These are phyloP conservation scores for Gnomoniopsis smithogilvyi DNA, from an alignment of 2,329 filamentous ascomycete genomes.

Conservation along the genomic window DNA sequence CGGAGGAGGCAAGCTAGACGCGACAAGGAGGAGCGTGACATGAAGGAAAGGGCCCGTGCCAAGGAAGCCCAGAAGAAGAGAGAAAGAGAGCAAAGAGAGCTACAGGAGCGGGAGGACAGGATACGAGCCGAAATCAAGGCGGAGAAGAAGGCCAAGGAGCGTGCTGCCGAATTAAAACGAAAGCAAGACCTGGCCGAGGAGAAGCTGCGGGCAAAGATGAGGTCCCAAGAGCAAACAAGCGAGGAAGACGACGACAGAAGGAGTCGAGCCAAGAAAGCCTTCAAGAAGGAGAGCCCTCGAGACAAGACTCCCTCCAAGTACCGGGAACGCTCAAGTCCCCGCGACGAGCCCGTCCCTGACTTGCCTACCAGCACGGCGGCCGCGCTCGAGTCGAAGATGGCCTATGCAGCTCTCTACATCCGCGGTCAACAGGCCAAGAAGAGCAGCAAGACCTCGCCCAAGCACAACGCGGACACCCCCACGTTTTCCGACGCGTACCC, in stretches of 20 bases:
- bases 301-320: constrained; percentile 19
- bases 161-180: constrained; percentile 20
- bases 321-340: constrained; percentile 11
- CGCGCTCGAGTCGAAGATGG: constrained; percentile 10
- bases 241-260: constrained; percentile 26
- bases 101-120: constrained; percentile 1
- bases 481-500: constrained; percentile 18
- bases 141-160: constrained; percentile 20
- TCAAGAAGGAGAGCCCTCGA: constrained; percentile 27
- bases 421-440: constrained; percentile 1
- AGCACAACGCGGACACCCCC: constrained; percentile 4
- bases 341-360: constrained; percentile 1
- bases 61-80: constrained; percentile 14
- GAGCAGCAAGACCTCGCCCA: constrained; percentile 17
- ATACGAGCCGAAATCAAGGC: background rate
- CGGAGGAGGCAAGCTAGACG: constrained; percentile 25
- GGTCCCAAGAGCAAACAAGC: constrained; percentile 24
- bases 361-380: constrained; percentile 11
- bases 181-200: constrained; percentile 26
- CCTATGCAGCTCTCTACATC: constrained; percentile 22
- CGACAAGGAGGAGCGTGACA: constrained; percentile 35
- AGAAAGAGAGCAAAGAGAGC: background rate
- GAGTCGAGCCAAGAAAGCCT: constrained; percentile 25
- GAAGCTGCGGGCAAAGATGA: constrained; percentile 23
- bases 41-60: constrained; percentile 18